Evolutionary conservation across 2,329 filamentous ascomycete species (phyloP).

Genomic region (Dactylellina parvicollis): DNA sequence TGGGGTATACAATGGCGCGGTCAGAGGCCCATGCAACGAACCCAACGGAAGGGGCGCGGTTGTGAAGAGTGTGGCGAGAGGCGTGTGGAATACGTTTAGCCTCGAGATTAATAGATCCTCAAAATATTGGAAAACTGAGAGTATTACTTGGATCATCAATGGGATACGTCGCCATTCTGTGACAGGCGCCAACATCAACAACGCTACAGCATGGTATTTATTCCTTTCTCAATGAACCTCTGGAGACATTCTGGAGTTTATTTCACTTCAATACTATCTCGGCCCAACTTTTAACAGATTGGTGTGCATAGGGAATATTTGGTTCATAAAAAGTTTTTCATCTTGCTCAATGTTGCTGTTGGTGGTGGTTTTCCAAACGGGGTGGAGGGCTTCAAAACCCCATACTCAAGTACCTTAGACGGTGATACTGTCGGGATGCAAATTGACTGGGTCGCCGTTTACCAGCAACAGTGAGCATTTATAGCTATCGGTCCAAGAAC

Average conservation of each 20-base stretch:
- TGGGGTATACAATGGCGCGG: conserved; percentile 57
- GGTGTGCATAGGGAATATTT: conserved; percentile 58
- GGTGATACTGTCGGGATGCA: conserved; percentile 61
- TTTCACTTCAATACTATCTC: not conserved
- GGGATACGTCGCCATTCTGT: conserved; percentile 58
- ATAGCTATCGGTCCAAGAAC: not conserved
- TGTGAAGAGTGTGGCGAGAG: conserved; percentile 54
- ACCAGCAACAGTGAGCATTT: conserved; percentile 48
- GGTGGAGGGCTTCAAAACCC: conserved; percentile 59
- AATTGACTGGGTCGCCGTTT: conserved; percentile 62
- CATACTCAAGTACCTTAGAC: conserved; percentile 60
- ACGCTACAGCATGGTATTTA: conserved; percentile 33
- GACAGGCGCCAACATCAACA: conserved; percentile 58
- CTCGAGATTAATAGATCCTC: conserved; percentile 60
- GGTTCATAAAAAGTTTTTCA: conserved; percentile 59
- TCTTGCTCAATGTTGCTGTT: conserved; percentile 63
- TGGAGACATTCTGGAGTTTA: no score
- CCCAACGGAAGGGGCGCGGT: conserved; percentile 59
- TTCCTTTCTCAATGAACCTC: not conserved
- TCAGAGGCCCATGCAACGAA: conserved; percentile 61
- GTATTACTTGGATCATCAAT: conserved; percentile 61
- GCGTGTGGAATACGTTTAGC: conserved; percentile 60
- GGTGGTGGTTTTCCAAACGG: conserved; percentile 62
- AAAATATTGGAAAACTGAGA: conserved; percentile 59
- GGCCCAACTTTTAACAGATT: not conserved